Conservation (phyloP, 331 rosid genomes). For the Acacia pycnantha region DNA sequence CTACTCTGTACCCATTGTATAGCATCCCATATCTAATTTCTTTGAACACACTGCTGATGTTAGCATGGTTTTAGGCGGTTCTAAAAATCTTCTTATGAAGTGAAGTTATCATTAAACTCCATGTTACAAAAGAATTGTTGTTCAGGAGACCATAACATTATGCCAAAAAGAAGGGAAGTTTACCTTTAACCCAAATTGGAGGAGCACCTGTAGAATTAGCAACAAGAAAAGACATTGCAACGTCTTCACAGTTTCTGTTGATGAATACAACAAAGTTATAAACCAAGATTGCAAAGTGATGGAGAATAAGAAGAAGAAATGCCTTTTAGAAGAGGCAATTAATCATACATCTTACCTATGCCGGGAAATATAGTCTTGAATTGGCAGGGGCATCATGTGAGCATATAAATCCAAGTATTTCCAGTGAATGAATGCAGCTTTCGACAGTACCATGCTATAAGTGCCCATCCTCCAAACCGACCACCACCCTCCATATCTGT, state of each 20-base stretch:
- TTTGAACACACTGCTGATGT: neutral
- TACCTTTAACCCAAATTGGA: conserved; percentile 68
- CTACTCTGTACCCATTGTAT: neutral
- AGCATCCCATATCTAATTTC: neutral
- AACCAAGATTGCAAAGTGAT: conserved; percentile 7
- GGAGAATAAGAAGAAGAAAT: conserved; percentile 1
- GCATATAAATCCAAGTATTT: conserved; percentile 54
- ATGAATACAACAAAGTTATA: conserved; percentile 9
- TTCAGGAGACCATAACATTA: neutral
- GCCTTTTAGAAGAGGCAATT: neutral
- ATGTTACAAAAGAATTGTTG: neutral
- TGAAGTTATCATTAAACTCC: neutral
- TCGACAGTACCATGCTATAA: conserved; percentile 60
- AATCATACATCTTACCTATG: conserved; percentile 37
- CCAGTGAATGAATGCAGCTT: conserved; percentile 67
- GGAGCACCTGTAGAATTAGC: conserved; percentile 56
- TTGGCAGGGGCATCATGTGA: conserved; percentile 40
- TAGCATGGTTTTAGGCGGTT: neutral
- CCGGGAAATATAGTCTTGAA: conserved; percentile 45
- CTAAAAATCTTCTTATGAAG: conserved; percentile 1
- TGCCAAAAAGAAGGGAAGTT: neutral
- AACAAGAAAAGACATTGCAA: conserved; percentile 63
- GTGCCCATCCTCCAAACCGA: conserved; percentile 71
- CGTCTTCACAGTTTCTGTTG: conserved; percentile 55
- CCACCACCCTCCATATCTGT: conserved; percentile 72